A percentile compares a stretch with the other conserved stretches of the same genome.
phyloP scores from a whole-genome alignment of 2,329 filamentous ascomycete genomes.

The Monosporascus sp. region DNA sequence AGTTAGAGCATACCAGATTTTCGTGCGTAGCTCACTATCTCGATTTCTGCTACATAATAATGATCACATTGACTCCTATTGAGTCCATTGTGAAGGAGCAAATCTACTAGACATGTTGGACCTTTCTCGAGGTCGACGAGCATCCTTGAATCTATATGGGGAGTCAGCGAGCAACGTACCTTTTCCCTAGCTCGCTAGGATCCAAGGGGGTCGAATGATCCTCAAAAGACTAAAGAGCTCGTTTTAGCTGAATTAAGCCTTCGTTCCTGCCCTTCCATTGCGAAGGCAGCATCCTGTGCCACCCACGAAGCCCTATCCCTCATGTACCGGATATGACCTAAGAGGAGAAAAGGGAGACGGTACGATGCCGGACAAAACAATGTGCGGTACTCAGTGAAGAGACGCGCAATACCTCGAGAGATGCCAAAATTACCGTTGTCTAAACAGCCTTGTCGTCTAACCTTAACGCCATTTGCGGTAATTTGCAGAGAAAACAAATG shows the following conservation, averaged over 20 bases:
- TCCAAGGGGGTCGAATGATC: conserved; percentile 6
- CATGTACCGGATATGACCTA: conserved; percentile 10
- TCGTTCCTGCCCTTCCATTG: conserved; percentile 2
- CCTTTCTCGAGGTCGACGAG: conserved; percentile 10
- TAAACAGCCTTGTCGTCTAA: conserved; percentile 27
- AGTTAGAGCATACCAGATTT: background rate
- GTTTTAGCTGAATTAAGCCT: conserved; percentile 6
- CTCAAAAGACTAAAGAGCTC: conserved; percentile 6
- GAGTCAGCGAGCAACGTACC: conserved; percentile 22
- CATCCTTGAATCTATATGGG: conserved; percentile 20
- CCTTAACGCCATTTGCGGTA: conserved; percentile 29
- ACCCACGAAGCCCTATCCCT: conserved; percentile 6
- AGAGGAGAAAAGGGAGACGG: conserved; percentile 3
- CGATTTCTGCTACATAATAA: conserved; percentile 20
- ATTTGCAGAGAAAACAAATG: conserved; percentile 17
- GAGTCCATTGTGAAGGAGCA: conserved; percentile 13
- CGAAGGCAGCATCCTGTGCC: conserved; percentile 2
- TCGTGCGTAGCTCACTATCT: background rate
- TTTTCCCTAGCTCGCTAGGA: conserved; percentile 9
- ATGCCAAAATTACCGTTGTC: conserved; percentile 23
- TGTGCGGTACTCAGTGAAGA: conserved; percentile 17
- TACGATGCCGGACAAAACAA: background rate
- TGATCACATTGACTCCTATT: conserved; percentile 14
- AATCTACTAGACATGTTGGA: conserved; percentile 18
- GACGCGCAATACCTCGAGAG: conserved; percentile 12